A percentile compares a stretch with the other conserved stretches of the same genome.
Conservation (phyloP, 371 early-diverging fungal genomes). For the Lichtheimia ramosa region DNA sequence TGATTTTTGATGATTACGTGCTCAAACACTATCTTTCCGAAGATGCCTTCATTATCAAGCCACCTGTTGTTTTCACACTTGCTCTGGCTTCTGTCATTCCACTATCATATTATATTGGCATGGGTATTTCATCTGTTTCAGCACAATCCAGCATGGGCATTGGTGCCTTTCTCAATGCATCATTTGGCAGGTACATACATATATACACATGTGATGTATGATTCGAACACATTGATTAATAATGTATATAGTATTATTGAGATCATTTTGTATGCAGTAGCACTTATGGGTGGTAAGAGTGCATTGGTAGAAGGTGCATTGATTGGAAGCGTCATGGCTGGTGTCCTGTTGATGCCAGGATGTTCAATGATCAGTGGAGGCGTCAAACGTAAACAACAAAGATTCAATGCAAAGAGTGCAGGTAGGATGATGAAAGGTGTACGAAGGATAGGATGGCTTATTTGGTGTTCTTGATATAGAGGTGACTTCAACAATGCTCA, state of each 20-base stretch:
- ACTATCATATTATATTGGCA: conserved; percentile 94
- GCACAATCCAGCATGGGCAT: conserved; percentile 90
- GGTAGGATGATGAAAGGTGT: conserved; percentile 29
- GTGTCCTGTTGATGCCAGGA: conserved; percentile 90
- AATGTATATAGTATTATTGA: conserved; percentile 78
- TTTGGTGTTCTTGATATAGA: conserved; percentile 30
- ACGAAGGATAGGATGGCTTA: neutral
- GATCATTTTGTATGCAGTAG: conserved; percentile 89
- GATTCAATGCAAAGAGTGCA: conserved; percentile 93
- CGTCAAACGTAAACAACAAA: conserved; percentile 85
- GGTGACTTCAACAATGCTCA: conserved; percentile 92
- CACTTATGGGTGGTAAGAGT: conserved; percentile 86
- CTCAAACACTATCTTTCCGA: conserved; percentile 48
- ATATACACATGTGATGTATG: neutral
- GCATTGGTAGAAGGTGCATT: conserved; percentile 89
- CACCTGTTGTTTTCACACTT: conserved; percentile 70
- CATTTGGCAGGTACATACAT: conserved; percentile 69
- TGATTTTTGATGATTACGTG: conserved; percentile 79
- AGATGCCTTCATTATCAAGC: conserved; percentile 54
- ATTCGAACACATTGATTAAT: neutral
- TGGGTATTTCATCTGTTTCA: conserved; percentile 93
- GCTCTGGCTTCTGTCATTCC: conserved; percentile 88
- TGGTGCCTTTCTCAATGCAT: conserved; percentile 96
- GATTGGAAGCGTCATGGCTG: conserved; percentile 90
- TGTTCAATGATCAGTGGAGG: conserved; percentile 94